Evolutionary conservation across 148 eudicot genomes (phyloP).

Genomic region (Persicaria maculosa): DNA sequence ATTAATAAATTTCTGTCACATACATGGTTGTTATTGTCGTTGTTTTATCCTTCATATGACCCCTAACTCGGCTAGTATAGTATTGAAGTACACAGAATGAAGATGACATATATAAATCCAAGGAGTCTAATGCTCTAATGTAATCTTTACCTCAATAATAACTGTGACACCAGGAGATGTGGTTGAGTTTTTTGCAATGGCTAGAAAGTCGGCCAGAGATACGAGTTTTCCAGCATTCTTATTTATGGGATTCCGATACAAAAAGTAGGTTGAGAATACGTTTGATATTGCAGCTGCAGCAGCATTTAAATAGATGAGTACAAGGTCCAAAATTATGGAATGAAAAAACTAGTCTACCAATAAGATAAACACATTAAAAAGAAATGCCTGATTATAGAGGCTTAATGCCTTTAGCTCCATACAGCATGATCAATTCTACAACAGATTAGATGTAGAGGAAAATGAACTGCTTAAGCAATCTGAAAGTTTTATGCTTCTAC

Average conservation of each 20-base stretch:
- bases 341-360: background rate
- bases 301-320: conserved; percentile 13
- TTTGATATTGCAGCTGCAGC: conserved; percentile 64
- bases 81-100: background rate
- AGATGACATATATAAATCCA: background rate
- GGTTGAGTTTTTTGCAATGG: conserved; percentile 39
- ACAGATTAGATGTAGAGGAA: background rate
- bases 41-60: background rate
- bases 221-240: conserved; percentile 32
- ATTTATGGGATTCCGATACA: conserved; percentile 53
- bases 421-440: background rate
- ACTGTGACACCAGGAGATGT: conserved; percentile 63
- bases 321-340: background rate
- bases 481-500: background rate
- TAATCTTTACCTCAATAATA: conserved; percentile 64
- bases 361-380: background rate
- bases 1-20: background rate
- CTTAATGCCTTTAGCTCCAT: background rate
- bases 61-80: background rate
- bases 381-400: background rate
- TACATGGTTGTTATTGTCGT: background rate
- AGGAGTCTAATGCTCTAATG: background rate
- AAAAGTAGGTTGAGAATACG: conserved; percentile 21
- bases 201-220: conserved; percentile 44
- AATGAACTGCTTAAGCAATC: background rate